These are phyloP conservation scores for Trichoderma koningiopsis DNA, from an alignment of 2,329 filamentous ascomycete genomes.

Conservation along the genomic window DNA sequence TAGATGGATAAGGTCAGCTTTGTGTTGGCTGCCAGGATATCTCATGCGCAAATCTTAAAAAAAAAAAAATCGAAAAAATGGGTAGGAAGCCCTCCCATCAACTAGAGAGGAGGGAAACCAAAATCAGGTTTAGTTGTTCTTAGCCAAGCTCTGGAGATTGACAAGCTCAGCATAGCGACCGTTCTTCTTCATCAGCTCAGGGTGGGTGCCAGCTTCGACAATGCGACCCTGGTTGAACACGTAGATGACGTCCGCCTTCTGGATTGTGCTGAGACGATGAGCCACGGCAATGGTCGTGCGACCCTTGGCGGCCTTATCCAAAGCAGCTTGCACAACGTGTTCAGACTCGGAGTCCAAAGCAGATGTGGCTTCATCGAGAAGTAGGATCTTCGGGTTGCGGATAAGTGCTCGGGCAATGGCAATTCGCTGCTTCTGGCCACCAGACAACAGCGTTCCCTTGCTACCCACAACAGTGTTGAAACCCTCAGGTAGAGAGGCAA, in stretches of 20 bases:
- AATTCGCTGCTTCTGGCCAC: conserved; percentile 27
- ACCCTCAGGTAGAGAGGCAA: conserved; percentile 68
- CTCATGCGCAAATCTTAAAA: conserved; percentile 15
- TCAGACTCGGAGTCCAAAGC: conserved; percentile 24
- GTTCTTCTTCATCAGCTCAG: conserved; percentile 68
- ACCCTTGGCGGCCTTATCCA: conserved; percentile 35
- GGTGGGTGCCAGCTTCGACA: conserved; percentile 81
- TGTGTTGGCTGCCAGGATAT: conserved; percentile 15
- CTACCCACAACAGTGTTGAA: conserved; percentile 26
- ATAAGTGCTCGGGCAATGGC: conserved; percentile 26
- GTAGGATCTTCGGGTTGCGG: conserved; percentile 25
- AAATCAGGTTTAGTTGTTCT: conserved; percentile 39
- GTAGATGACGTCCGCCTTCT: conserved; percentile 92
- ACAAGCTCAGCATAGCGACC: conserved; percentile 79
- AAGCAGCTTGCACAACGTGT: conserved; percentile 24
- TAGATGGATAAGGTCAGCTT: conserved; percentile 18
- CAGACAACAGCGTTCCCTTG: conserved; percentile 46
- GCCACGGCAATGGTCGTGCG: conserved; percentile 27
- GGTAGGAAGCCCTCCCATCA: not conserved
- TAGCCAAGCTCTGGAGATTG: conserved; percentile 76
- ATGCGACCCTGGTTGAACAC: conserved; percentile 92
- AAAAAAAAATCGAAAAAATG: not conserved
- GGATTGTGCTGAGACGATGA: conserved; percentile 79
- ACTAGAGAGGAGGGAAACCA: not conserved
- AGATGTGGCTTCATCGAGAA: conserved; percentile 25